phyloP scores from a whole-genome alignment of 495 filamentous ascomycete species.

The Hypoxylon crocopeplum region DNA sequence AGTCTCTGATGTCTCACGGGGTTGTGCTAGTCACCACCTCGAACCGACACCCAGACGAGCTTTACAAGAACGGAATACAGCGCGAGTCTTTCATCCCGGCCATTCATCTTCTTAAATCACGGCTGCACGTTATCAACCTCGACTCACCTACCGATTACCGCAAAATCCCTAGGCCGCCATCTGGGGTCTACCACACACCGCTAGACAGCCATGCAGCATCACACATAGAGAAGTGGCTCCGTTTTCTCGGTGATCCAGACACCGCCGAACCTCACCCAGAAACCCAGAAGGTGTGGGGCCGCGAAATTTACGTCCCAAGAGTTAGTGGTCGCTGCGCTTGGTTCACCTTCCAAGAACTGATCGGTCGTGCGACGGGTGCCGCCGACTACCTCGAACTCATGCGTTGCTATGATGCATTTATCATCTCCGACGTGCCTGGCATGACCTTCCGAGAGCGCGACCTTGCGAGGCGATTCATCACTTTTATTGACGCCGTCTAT shows the following conservation, averaged over 20 bases:
- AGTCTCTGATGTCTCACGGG: conserved; percentile 92
- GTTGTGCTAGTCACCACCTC: conserved; percentile 94
- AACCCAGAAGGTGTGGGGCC: conserved; percentile 90
- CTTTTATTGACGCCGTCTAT: conserved; percentile 95
- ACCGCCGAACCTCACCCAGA: conserved; percentile 77
- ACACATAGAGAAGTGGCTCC: conserved; percentile 94
- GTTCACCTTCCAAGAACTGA: conserved; percentile 90
- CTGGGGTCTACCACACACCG: conserved; percentile 86
- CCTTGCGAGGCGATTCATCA: conserved; percentile 91
- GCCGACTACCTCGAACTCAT: conserved; percentile 96
- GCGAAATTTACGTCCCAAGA: conserved; percentile 82
- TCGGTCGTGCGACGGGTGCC: conserved; percentile 84
- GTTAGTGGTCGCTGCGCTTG: conserved; percentile 87
- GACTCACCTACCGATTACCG: conserved; percentile 96
- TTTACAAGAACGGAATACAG: conserved; percentile 98
- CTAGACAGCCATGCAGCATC: conserved; percentile 76
- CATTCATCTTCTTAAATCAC: conserved; percentile 85
- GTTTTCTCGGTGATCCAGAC: conserved; percentile 84
- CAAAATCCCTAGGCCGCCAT: conserved; percentile 91
- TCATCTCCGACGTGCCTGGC: conserved; percentile 87
- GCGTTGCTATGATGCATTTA: conserved; percentile 87
- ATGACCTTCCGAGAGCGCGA: conserved; percentile 90
- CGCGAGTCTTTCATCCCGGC: conserved; percentile 93
- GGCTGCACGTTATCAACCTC: conserved; percentile 88
- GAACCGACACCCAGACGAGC: conserved; percentile 94